phyloP scores from a whole-genome alignment of 2,329 filamentous ascomycete genomes.

The Colletotrichum cuscutae region DNA sequence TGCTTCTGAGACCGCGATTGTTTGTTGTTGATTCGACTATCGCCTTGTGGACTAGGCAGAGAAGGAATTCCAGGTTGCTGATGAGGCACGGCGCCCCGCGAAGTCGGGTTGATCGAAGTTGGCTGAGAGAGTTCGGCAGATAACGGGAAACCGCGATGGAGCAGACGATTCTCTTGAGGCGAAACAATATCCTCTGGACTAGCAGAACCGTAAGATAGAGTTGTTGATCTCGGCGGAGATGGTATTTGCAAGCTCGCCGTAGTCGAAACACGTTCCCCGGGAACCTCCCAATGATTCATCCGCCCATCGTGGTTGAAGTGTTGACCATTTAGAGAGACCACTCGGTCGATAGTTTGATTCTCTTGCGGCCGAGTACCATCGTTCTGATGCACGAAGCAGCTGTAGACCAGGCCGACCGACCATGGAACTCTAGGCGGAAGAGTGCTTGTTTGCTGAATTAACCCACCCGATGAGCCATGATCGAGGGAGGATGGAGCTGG shows the following conservation, averaged over 20 bases:
- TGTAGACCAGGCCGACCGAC: neutral
- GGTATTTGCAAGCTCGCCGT: neutral
- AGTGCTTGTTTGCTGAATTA: neutral
- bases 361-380: neutral
- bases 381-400: neutral
- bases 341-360: neutral
- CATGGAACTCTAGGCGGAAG: neutral
- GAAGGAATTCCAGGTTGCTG: neutral
- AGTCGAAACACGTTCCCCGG: no score
- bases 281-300: neutral
- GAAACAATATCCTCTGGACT: neutral
- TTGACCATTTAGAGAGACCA: no score
- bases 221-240: neutral
- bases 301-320: neutral
- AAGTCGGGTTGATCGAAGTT: no score
- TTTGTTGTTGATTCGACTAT: neutral
- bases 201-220: neutral
- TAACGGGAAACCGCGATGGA: no score
- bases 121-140: neutral
- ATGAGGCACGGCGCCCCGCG: neutral
- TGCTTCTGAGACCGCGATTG: neutral
- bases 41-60: neutral
- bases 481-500: neutral
- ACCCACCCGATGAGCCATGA: neutral
- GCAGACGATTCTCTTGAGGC: neutral